A percentile compares a stretch with the other conserved stretches of the same genome.
Conservation (phyloP, 345 rosid species). For the Carallia brachiata region DNA sequence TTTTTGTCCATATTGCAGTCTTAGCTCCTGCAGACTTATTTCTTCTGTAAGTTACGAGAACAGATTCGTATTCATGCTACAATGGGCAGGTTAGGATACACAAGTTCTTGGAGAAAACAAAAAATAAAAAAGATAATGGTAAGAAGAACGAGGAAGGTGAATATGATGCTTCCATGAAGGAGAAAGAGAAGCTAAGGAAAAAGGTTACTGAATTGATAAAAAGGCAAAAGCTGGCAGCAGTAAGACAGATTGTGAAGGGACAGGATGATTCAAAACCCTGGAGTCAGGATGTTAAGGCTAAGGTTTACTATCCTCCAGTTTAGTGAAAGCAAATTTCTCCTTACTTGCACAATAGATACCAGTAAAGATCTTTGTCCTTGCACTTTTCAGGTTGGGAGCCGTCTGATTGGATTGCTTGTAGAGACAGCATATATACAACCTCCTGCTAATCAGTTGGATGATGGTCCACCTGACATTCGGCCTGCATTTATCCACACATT, state of each 20-base stretch:
- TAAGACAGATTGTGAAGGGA: slow-evolving; percentile 68
- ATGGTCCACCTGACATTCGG: slow-evolving; percentile 72
- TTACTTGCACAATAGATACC: slow-evolving; percentile 1
- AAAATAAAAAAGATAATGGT: slow-evolving; percentile 43
- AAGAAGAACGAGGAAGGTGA: slow-evolving; percentile 41
- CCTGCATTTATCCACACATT: slow-evolving; percentile 89
- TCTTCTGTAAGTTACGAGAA: background rate
- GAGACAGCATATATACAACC: slow-evolving; percentile 85
- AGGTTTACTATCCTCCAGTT: slow-evolving; percentile 52
- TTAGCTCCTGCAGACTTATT: background rate
- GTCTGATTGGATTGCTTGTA: slow-evolving; percentile 73
- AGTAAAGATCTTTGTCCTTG: slow-evolving; percentile 11
- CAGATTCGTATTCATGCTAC: slow-evolving; percentile 17
- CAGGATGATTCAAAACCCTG: slow-evolving; percentile 72
- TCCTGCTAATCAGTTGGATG: slow-evolving; percentile 58
- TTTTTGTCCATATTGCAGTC: slow-evolving; percentile 5
- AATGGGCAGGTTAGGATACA: slow-evolving; percentile 64
- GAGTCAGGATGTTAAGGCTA: slow-evolving; percentile 69
- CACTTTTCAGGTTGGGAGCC: slow-evolving; percentile 81
- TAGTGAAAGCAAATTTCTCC: slow-evolving; percentile 4
- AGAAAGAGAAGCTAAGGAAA: slow-evolving; percentile 66
- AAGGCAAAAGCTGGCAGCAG: slow-evolving; percentile 78
- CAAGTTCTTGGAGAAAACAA: slow-evolving; percentile 77
- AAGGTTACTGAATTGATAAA: slow-evolving; percentile 73
- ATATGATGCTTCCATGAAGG: slow-evolving; percentile 39